A percentile compares a stretch with the other conserved stretches of the same genome.
phyloP scores from a whole-genome alignment of 257 asterid species.

The Gardenia jasminoides region DNA sequence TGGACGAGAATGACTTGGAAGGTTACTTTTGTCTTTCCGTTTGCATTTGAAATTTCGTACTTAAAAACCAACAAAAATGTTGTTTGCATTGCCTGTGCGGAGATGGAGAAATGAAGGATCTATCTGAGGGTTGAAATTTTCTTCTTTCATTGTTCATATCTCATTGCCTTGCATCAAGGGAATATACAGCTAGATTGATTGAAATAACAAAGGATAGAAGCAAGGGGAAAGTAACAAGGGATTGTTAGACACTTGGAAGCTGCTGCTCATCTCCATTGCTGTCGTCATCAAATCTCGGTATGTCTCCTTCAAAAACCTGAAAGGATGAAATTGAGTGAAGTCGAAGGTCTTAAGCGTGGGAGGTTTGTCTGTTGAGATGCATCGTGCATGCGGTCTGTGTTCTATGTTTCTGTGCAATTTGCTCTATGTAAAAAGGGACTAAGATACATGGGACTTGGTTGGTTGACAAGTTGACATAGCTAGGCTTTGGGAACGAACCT shows the following conservation, averaged over 20 bases:
- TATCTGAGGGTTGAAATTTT: background rate
- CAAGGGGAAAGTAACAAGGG: background rate
- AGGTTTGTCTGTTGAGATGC: background rate
- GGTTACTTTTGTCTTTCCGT: background rate
- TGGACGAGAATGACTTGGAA: background rate
- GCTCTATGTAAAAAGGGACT: no score
- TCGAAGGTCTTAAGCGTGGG: background rate
- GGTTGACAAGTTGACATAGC: no score
- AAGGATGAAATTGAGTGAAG: background rate
- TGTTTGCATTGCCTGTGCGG: background rate
- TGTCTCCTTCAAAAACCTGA: constrained; percentile 1
- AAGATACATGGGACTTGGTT: no score
- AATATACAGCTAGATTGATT: background rate
- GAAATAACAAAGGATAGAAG: constrained; percentile 8
- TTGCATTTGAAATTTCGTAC: background rate
- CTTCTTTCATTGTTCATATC: background rate
- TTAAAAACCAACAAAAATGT: background rate
- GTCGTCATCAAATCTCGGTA: background rate
- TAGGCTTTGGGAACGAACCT: constrained; percentile 32
- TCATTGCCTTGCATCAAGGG: background rate
- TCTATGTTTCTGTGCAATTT: no score
- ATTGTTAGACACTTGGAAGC: constrained; percentile 4
- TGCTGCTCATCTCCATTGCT: background rate
- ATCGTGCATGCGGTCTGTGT: background rate
- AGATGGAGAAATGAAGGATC: no score